Conservation (phyloP, 805 yeast species). For the Candida mattraensis region DNA sequence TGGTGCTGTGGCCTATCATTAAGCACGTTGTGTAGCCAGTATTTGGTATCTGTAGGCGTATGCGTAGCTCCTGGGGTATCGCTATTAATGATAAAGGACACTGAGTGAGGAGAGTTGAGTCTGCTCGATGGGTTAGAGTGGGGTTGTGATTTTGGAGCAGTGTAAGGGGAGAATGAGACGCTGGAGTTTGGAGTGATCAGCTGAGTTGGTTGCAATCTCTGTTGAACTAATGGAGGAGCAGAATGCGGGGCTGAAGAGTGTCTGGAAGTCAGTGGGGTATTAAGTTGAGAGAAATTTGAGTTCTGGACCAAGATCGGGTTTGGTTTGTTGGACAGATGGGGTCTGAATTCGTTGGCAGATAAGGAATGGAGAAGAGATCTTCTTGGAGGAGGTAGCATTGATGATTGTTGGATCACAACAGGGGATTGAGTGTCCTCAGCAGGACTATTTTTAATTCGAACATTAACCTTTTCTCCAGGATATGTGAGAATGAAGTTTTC, state of each 20-base stretch:
- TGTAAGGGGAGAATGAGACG: conserved; percentile 11
- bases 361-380: conserved; percentile 14
- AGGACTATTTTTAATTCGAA: conserved; percentile 25
- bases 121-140: conserved; percentile 13
- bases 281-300: conserved; percentile 17
- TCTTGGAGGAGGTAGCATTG: conserved; percentile 34
- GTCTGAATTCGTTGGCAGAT: conserved; percentile 29
- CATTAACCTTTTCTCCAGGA: conserved; percentile 34
- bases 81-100: conserved; percentile 18
- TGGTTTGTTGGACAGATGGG: conserved; percentile 31
- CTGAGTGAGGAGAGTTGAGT: conserved; percentile 20
- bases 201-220: conserved; percentile 9
- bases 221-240: too few relatives aligned
- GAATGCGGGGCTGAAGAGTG: too few relatives aligned
- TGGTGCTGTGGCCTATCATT: conserved; percentile 13
- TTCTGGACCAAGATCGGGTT: conserved; percentile 30
- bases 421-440: conserved; percentile 17
- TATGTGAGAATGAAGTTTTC: conserved; percentile 38
- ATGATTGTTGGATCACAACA: conserved; percentile 24
- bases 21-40: conserved; percentile 23
- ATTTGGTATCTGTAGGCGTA: conserved; percentile 14
- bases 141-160: conserved; percentile 2
- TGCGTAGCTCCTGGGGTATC: conserved; percentile 8
- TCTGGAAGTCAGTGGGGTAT: conserved; percentile 14
- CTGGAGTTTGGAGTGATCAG: conserved; percentile 23